Evolutionary conservation across 148 eudicot species (phyloP).

Genomic region (Nepenthes mirabilis): DNA sequence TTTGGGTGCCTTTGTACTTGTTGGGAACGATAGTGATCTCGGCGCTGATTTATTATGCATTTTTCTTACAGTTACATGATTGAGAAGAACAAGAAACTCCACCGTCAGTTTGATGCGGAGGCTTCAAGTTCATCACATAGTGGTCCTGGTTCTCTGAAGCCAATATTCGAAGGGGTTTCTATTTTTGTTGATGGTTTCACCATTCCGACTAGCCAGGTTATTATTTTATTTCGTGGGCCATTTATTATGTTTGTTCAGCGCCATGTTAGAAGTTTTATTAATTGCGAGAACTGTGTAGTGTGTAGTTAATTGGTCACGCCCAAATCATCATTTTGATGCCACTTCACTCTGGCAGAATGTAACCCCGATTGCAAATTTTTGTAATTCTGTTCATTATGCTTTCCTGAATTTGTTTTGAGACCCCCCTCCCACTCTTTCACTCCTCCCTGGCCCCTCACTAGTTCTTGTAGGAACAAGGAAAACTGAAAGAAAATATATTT

Average conservation of each 20-base stretch:
- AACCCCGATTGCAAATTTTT: no score
- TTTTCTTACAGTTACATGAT: constrained; percentile 68
- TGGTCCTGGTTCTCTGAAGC: constrained; percentile 33
- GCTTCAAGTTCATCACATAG: constrained; percentile 59
- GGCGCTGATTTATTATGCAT: constrained; percentile 4
- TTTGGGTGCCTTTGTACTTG: neutral
- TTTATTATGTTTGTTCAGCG: neutral
- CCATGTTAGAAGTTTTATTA: no score
- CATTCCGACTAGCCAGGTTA: constrained; percentile 85
- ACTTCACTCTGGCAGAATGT: no score
- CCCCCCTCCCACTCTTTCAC: no score
- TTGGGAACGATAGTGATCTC: neutral
- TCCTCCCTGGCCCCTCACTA: no score
- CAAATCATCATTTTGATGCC: no score
- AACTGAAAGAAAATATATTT: neutral
- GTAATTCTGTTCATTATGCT: no score
- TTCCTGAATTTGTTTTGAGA: no score
- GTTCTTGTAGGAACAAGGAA: neutral
- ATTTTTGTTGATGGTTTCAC: constrained; percentile 97
- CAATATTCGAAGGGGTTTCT: constrained; percentile 71
- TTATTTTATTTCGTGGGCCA: neutral
- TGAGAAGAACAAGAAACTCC: constrained; percentile 80
- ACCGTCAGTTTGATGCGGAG: constrained; percentile 76
- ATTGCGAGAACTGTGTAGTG: neutral
- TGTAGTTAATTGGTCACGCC: neutral